Evolutionary conservation across 2,329 filamentous ascomycete genomes (phyloP), one percentile per base, ranked within the genome.

Genomic region (Neurospora sp.): DNA sequence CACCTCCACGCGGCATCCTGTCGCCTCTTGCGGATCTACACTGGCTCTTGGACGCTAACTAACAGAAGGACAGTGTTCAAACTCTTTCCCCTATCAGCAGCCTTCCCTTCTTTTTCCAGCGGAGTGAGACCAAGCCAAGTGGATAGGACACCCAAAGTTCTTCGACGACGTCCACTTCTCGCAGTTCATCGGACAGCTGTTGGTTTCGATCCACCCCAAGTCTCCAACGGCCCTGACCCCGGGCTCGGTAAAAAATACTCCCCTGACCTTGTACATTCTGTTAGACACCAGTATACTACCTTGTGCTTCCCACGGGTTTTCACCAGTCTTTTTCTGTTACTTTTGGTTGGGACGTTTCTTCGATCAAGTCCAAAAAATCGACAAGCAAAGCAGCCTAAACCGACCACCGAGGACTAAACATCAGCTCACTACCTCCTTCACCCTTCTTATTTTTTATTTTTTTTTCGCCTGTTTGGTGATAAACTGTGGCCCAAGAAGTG

Each of bases 1-100:
- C 71, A 71, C 69, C 17, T 43, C 66, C 68, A 68, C 62, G 69
- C 71, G 68, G 71, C 66, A 71, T 70, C 71, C 67, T 71, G 71
- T 67, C 37, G 37, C 23, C 52, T 46, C 37, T 46, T 68, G 67
- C 38, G 33, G 62, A 37, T 69, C 65, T 67, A 62, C 52, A 62
- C 52, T 36, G 28, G 65, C 37, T 39, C 46, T 38, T 70, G 37
- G 12, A 43, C 62, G 38, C 43, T 69, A 19, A 40, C 39, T 69
- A 19, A 40, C 39, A 67, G 28, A 43, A 43, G 62, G 46, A 43
- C 68, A 69, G 68, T 68, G 33, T 68, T 66, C 40, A 67, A 40
- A 46, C 36, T 68, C 33, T 23, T 37, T 23, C 19, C 40, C 17
- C 43, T 65, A 65, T 57, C 65, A 46, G 6, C 66, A 62, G 66